Conservation (phyloP, 331 rosid genomes). For the Malus hybrid region DNA sequence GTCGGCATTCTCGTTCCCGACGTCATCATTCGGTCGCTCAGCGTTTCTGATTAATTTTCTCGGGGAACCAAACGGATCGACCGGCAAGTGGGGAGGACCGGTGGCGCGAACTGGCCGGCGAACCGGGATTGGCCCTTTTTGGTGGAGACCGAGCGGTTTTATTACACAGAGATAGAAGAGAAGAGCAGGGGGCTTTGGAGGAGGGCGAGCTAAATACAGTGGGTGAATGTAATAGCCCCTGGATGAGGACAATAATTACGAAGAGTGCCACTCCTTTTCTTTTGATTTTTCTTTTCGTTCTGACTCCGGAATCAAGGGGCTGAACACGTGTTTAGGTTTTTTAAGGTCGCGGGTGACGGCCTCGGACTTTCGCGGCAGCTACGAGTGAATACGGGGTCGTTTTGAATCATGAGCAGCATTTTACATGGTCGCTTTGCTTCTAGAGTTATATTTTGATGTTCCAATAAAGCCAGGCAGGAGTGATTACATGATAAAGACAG, state of each 20-base stretch:
- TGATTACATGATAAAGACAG: not conserved
- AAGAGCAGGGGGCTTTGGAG: not conserved
- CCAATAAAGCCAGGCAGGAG: not conserved
- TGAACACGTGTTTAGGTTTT: slow-evolving; percentile 40
- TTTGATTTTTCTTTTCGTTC: not conserved
- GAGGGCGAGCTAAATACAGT: slow-evolving; percentile 23
- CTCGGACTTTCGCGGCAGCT: not conserved
- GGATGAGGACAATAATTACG: not conserved
- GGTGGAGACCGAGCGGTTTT: not conserved
- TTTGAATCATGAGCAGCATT: not conserved
- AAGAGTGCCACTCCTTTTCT: slow-evolving; percentile 5
- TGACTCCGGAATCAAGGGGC: slow-evolving; percentile 34
- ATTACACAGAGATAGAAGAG: not conserved
- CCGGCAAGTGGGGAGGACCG: not conserved
- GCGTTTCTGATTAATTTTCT: not conserved
- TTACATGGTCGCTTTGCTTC: not conserved
- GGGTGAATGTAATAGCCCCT: not conserved
- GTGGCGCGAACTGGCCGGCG: not conserved
- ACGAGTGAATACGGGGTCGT: slow-evolving; percentile 13
- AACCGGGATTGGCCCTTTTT: not conserved
- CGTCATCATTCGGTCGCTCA: slow-evolving; percentile 39
- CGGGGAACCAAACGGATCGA: not conserved
- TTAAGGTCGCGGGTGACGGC: slow-evolving; percentile 3
- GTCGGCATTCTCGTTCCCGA: slow-evolving; percentile 91
- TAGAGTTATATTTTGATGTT: not conserved